A percentile compares a stretch with the other conserved stretches of the same genome.
Conservation (phyloP, 2,329 filamentous ascomycete genomes). For the Apiospora hydei region DNA sequence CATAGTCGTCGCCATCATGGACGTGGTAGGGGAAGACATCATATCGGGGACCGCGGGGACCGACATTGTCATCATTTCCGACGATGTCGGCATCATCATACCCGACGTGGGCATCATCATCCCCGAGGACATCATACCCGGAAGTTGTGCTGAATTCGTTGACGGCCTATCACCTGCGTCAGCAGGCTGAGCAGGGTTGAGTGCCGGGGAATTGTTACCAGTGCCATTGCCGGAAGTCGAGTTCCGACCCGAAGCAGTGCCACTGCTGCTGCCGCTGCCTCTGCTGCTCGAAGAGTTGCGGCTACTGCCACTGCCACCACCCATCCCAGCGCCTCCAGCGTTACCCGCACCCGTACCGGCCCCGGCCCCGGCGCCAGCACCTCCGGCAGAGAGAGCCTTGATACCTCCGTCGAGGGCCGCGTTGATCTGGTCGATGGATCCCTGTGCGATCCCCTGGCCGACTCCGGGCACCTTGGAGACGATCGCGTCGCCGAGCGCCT, state of each 20-base stretch:
- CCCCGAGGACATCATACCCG: background rate
- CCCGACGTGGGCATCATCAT: background rate
- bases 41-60: background rate
- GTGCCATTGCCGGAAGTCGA: background rate
- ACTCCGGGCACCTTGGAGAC: constrained; percentile 39
- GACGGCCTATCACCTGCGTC: constrained; percentile 6
- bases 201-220: background rate
- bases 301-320: background rate
- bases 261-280: background rate
- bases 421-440: constrained; percentile 37
- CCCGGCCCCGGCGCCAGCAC: background rate
- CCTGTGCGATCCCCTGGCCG: constrained; percentile 39
- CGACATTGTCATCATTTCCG: background rate
- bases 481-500: constrained; percentile 36
- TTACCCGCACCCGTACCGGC: no score
- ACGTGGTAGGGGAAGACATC: background rate
- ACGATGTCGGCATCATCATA: background rate
- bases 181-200: background rate
- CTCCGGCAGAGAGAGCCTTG: constrained; percentile 28
- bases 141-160: background rate
- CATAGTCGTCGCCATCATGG: background rate
- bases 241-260: background rate
- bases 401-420: constrained; percentile 34
- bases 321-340: no score
- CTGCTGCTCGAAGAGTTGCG: constrained; percentile 2